Percentiles rank a stretch among this genome's conserved stretches.
These are phyloP conservation scores for Taphrina sp. DNA, from an alignment of 1,139 yeast genomes.

Conservation along the genomic window DNA sequence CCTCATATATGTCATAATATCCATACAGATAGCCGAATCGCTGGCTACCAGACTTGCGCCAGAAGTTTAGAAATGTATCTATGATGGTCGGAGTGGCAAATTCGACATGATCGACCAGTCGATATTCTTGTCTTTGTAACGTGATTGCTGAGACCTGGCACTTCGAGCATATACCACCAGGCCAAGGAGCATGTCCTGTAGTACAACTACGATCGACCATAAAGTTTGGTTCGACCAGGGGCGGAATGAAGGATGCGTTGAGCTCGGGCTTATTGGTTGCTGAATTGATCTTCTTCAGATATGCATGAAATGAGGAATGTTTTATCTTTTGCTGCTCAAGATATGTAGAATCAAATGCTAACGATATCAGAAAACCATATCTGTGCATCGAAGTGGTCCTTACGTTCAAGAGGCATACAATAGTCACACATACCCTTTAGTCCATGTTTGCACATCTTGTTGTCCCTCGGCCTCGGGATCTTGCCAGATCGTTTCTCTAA, in stretches of 20 bases:
- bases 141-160: constrained; percentile 97
- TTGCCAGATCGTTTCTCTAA: constrained; percentile 70
- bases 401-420: constrained; percentile 78
- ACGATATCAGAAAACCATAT: neutral
- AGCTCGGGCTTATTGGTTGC: constrained; percentile 35
- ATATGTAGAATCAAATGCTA: constrained; percentile 81
- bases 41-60: constrained; percentile 89
- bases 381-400: neutral
- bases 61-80: constrained; percentile 78
- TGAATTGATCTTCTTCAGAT: constrained; percentile 70
- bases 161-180: constrained; percentile 90
- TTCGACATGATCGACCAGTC: constrained; percentile 98
- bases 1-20: constrained; percentile 67
- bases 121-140: constrained; percentile 78
- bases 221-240: constrained; percentile 71
- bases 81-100: constrained; percentile 71
- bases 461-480: constrained; percentile 58
- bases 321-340: constrained; percentile 75
- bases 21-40: constrained; percentile 86
- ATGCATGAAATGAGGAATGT: constrained; percentile 83
- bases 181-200: constrained; percentile 89
- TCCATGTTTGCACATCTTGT: constrained; percentile 76
- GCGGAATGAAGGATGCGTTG: constrained; percentile 72
- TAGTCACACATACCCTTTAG: constrained; percentile 97
- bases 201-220: constrained; percentile 62